Percentiles rank a stretch among this genome's conserved stretches.
phyloP scores from a whole-genome alignment of 139 green algal genomes.

The Prasinococcaceae sp. region DNA sequence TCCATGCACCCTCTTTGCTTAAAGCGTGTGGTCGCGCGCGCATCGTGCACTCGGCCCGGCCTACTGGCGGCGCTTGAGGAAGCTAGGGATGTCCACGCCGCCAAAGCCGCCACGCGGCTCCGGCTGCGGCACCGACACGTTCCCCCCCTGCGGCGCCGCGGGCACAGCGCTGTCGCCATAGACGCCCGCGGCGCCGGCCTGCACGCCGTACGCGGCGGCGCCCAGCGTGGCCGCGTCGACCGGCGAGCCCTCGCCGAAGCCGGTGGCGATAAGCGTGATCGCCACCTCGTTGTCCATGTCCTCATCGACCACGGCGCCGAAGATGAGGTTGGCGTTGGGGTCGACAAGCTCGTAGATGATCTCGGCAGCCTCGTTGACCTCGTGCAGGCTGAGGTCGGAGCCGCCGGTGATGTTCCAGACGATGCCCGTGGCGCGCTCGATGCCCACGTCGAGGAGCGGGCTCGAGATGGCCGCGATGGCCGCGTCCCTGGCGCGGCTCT shows the following conservation, averaged over 20 bases:
- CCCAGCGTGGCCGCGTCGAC: no score
- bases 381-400: slow-evolving; percentile 64
- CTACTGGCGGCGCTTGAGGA: no score
- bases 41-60: no score
- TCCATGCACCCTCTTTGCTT: no score
- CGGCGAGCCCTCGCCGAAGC: slow-evolving; percentile 36
- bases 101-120: no score
- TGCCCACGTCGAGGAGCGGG: slow-evolving; percentile 78
- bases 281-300: slow-evolving; percentile 28
- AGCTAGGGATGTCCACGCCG: no score
- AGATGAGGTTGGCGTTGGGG: slow-evolving; percentile 75
- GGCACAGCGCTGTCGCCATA: no score
- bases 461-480: slow-evolving; percentile 51
- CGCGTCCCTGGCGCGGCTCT: slow-evolving; percentile 27
- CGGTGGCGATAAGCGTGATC: slow-evolving; percentile 91
- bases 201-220: no score
- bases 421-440: slow-evolving; percentile 84
- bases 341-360: slow-evolving; percentile 83
- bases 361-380: slow-evolving; percentile 85
- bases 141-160: no score
- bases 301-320: slow-evolving; percentile 66
- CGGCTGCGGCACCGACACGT: no score
- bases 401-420: slow-evolving; percentile 95
- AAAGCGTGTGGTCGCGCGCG: no score
- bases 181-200: no score